These are phyloP conservation scores for Hypoxylon sp. DNA, from an alignment of 2,329 filamentous ascomycete genomes.

Conservation along the genomic window DNA sequence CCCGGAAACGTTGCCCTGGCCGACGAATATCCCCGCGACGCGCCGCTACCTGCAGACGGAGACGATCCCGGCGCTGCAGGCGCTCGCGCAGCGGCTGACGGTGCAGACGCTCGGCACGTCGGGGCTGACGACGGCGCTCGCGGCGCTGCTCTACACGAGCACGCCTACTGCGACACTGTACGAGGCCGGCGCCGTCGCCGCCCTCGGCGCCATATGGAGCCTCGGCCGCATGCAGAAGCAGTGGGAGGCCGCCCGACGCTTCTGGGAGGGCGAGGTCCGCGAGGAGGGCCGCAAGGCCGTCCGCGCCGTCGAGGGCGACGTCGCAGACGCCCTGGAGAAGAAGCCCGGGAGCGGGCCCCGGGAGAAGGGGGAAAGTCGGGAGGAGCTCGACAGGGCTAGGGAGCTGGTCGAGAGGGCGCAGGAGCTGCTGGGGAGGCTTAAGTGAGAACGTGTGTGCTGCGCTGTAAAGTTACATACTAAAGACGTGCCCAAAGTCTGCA, in stretches of 20 bases:
- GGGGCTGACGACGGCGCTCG: slow-evolving; percentile 64
- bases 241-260: slow-evolving; percentile 67
- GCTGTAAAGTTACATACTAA: slow-evolving; percentile 17
- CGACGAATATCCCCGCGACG: slow-evolving; percentile 74
- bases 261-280: slow-evolving; percentile 72
- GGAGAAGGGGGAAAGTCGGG: slow-evolving; percentile 23
- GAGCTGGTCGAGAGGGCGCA: slow-evolving; percentile 59
- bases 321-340: slow-evolving; percentile 59
- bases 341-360: slow-evolving; percentile 18
- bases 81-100: slow-evolving; percentile 76
- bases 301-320: slow-evolving; percentile 61
- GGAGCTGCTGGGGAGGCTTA: slow-evolving; percentile 57
- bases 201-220: slow-evolving; percentile 67
- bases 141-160: slow-evolving; percentile 64
- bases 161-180: slow-evolving; percentile 62
- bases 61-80: slow-evolving; percentile 75
- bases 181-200: slow-evolving; percentile 68
- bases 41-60: slow-evolving; percentile 71
- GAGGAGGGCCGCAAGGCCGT: slow-evolving; percentile 72
- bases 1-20: slow-evolving; percentile 62
- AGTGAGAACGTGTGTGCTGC: slow-evolving; percentile 45
- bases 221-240: slow-evolving; percentile 66
- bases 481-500: too few relatives aligned
- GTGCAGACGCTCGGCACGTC: slow-evolving; percentile 79
- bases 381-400: slow-evolving; percentile 51